These are phyloP conservation scores for Camellia oleifera DNA, from an alignment of 179 eudicot species.

Conservation along the genomic window DNA sequence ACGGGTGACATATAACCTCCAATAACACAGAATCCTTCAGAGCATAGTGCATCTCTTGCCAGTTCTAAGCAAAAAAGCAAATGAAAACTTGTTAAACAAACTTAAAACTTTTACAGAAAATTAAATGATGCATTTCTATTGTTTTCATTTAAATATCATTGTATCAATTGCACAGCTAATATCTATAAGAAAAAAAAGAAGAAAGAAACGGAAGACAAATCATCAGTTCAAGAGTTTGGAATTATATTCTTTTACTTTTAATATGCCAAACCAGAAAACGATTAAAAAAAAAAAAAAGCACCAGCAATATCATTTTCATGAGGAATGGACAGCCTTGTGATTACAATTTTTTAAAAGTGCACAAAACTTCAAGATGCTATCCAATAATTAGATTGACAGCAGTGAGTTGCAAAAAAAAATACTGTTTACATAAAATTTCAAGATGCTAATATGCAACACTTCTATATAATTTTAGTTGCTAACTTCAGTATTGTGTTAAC, in stretches of 20 bases:
- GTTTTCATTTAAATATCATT: neutral
- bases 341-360: too few relatives aligned
- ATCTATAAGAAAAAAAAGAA: too few relatives aligned
- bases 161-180: neutral
- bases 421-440: too few relatives aligned
- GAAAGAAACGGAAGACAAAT: neutral
- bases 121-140: neutral
- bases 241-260: neutral
- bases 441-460: too few relatives aligned
- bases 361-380: neutral
- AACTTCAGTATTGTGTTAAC: too few relatives aligned
- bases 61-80: constrained; percentile 47
- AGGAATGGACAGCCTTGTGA: neutral
- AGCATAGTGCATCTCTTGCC: constrained; percentile 79
- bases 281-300: neutral
- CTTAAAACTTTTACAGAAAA: neutral
- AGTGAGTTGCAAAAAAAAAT: too few relatives aligned
- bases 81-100: constrained; percentile 7
- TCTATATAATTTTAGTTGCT: too few relatives aligned
- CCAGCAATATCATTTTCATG: neutral
- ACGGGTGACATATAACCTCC: constrained; percentile 99
- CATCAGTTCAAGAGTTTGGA: neutral
- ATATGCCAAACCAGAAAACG: neutral
- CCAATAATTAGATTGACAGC: neutral
- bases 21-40: constrained; percentile 71